Percentiles rank a stretch among this genome's conserved stretches.
Conservation (phyloP, 768 basidiomycete species). For the Trametes meyenii region DNA sequence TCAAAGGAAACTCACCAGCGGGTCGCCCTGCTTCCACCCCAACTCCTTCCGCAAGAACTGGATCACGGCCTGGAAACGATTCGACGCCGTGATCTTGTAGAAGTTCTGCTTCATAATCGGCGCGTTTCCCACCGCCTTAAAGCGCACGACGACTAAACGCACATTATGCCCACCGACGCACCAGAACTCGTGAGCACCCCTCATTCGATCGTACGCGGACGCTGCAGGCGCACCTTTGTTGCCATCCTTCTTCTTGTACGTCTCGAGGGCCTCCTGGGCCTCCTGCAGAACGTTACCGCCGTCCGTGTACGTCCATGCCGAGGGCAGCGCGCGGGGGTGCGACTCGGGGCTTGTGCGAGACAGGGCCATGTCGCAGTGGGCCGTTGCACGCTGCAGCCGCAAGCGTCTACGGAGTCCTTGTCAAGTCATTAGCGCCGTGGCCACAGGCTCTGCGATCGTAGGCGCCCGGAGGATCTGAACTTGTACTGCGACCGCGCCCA, state of each 20-base stretch:
- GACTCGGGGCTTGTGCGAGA: slow-evolving; percentile 28
- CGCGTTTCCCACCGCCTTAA: slow-evolving; percentile 97
- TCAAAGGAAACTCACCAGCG: slow-evolving; percentile 58
- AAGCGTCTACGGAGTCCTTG: background rate
- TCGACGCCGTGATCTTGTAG: slow-evolving; percentile 95
- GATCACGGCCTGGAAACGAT: slow-evolving; percentile 94
- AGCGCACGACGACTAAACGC: slow-evolving; percentile 84
- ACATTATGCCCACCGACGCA: too few relatives aligned
- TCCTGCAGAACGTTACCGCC: slow-evolving; percentile 39
- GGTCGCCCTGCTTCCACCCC: slow-evolving; percentile 83
- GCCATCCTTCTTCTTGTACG: slow-evolving; percentile 85
- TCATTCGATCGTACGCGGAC: background rate
- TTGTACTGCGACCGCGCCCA: too few relatives aligned
- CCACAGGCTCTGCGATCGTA: too few relatives aligned
- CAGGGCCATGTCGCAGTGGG: slow-evolving; percentile 20
- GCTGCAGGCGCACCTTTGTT: slow-evolving; percentile 59
- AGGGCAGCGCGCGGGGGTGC: slow-evolving; percentile 28
- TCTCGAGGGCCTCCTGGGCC: slow-evolving; percentile 73
- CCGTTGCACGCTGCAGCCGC: background rate
- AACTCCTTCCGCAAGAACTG: slow-evolving; percentile 90
- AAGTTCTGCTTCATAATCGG: slow-evolving; percentile 99
- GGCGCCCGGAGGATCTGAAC: too few relatives aligned
- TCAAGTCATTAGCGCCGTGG: too few relatives aligned
- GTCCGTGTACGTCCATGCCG: slow-evolving; percentile 35
- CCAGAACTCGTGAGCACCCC: too few relatives aligned